phyloP scores from a whole-genome alignment of 768 basidiomycete species.

The Cystofilobasidium ferigula region DNA sequence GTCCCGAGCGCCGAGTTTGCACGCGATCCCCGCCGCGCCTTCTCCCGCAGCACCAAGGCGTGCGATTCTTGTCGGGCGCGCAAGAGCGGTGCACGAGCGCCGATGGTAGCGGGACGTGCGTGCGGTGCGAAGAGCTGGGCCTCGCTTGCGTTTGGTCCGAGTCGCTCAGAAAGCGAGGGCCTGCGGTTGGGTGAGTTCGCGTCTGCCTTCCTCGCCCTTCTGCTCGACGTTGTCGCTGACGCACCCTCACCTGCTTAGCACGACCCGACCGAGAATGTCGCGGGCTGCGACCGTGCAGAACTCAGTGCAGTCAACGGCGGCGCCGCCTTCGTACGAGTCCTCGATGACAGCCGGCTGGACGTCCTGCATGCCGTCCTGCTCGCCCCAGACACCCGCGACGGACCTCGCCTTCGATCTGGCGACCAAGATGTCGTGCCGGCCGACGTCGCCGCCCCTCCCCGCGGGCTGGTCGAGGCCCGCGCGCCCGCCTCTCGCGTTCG shows the following conservation, averaged over 20 bases:
- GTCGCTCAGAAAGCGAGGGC: constrained; percentile 12
- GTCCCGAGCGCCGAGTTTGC: background rate
- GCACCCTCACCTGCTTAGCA: no score
- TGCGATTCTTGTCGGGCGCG: constrained; percentile 15
- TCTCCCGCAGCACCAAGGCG: constrained; percentile 12
- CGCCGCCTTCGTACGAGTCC: no score
- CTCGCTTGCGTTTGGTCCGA: constrained; percentile 15
- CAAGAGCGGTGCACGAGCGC: constrained; percentile 17
- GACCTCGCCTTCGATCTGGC: background rate
- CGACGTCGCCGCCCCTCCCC: background rate
- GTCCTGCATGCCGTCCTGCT: background rate
- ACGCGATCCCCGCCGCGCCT: background rate
- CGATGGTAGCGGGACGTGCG: background rate
- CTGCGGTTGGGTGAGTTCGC: constrained; percentile 11
- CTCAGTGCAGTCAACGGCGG: no score
- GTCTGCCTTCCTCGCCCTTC: background rate
- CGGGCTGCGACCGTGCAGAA: no score
- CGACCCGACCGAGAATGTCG: no score
- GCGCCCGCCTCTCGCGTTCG: background rate
- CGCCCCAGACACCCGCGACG: background rate
- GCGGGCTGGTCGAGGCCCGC: background rate
- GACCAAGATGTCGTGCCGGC: background rate
- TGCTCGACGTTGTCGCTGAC: background rate
- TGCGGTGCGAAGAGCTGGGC: constrained; percentile 13
- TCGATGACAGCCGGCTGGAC: background rate